These are phyloP conservation scores for Colletotrichum phormii DNA, from an alignment of 2,329 filamentous ascomycete genomes.

Conservation along the genomic window DNA sequence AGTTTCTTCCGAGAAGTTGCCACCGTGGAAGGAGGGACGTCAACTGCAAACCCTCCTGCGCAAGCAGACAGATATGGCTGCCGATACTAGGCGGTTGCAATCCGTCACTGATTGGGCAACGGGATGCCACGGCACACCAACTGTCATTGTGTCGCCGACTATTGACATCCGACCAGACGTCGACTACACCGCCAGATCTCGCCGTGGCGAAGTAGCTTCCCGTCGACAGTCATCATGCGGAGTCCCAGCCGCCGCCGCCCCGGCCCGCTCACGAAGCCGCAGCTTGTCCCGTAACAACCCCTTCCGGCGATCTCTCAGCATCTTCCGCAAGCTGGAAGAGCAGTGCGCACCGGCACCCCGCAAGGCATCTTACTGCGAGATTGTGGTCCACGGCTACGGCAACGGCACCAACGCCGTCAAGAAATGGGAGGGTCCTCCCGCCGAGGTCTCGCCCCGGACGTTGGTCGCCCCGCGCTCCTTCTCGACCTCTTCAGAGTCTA, in stretches of 20 bases:
- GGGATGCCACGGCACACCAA: constrained; percentile 9
- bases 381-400: constrained; percentile 64
- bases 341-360: constrained; percentile 10
- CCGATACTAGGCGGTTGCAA: constrained; percentile 30
- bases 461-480: constrained; percentile 26
- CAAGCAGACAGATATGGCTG: constrained; percentile 43
- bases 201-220: constrained; percentile 42
- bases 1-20: constrained; percentile 54
- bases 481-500: constrained; percentile 39
- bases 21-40: constrained; percentile 57
- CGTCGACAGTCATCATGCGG: constrained; percentile 20
- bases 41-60: constrained; percentile 43
- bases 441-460: not conserved
- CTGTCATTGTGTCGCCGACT: not conserved
- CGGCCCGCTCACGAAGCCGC: constrained; percentile 42
- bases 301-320: constrained; percentile 48
- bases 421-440: constrained; percentile 9
- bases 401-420: constrained; percentile 60
- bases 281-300: constrained; percentile 40
- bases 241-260: constrained; percentile 26
- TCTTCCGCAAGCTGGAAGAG: constrained; percentile 41
- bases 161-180: constrained; percentile 66
- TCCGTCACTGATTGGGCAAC: constrained; percentile 33
- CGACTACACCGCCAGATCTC: constrained; percentile 62
- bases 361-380: constrained; percentile 58